Evolutionary conservation across 768 basidiomycete species (phyloP).

Genomic region (Lactarius psammicola): DNA sequence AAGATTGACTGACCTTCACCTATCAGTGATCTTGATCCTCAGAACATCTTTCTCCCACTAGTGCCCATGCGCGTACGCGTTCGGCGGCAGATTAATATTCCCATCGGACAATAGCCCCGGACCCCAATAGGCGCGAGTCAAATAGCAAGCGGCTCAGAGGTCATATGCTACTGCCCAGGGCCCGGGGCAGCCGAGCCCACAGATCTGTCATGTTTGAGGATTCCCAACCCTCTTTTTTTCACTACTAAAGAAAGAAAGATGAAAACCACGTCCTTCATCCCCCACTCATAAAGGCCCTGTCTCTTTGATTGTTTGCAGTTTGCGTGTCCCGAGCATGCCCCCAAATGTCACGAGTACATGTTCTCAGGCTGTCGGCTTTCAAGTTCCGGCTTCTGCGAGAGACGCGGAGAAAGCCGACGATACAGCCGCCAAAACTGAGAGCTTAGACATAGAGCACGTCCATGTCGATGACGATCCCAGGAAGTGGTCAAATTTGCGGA

Average conservation of each 20-base stretch:
- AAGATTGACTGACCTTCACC: not conserved
- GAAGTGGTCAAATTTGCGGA: constrained; percentile 53
- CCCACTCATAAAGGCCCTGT: not conserved
- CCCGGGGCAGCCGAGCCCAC: too few relatives aligned
- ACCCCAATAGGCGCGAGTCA: not conserved
- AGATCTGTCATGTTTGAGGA: not conserved
- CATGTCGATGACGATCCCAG: constrained; percentile 60
- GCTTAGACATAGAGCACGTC: constrained; percentile 50
- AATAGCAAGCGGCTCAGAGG: not conserved
- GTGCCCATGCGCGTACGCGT: not conserved
- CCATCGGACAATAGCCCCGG: not conserved
- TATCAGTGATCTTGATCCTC: not conserved
- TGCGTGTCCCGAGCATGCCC: not conserved
- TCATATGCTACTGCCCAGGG: too few relatives aligned
- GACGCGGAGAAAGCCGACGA: not conserved
- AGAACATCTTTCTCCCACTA: not conserved
- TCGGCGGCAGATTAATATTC: not conserved
- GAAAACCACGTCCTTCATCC: not conserved
- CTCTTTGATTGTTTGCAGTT: not conserved
- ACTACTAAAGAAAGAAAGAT: not conserved
- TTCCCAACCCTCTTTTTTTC: not conserved
- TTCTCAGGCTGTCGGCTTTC: not conserved
- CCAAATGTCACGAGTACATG: not conserved
- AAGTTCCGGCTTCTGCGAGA: not conserved
- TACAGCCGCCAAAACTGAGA: not conserved